Evolutionary conservation across 73 alveolate species (phyloP), one percentile per base, ranked within the genome.

Genomic region (Paramecium octaurelia): DNA sequence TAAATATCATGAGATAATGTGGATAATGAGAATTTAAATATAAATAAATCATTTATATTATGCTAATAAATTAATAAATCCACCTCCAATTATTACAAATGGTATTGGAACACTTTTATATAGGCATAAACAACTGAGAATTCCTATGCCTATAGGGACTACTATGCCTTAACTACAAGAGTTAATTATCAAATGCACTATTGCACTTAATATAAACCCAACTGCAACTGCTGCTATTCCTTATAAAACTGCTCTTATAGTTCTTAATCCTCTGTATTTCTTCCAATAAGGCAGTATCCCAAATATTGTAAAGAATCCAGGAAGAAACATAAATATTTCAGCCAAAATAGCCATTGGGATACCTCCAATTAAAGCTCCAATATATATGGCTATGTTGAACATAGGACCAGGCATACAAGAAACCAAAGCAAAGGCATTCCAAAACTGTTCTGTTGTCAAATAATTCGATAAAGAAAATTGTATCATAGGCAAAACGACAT

Each of bases 331-430:
- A 48, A 40, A 80, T 21, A 80, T 42, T 46, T 46, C 70, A 2
- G 76, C 75, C 48, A 80, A 44, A 40, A 80, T 31, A 23, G 91
- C 91, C n/a, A 80, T 21, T n/a, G 91, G 91, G 8, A 80, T 80
- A 8, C 91, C 91, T 11, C 91, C 91, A 0, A 80, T 44, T 18
- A 80, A 24, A 2, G 91, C 91, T 80, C 91, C 91, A 3, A 80
- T 23, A 7, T 80, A 80, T 10, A 80, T 46, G 1, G 91, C 70
- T 10, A 80, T 80, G 27, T 48, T 80, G 36, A 80, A 80, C 91
- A 80, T 80, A 21, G 91, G 91, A 3, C 91, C 91, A 20, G 91
- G 91, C 91, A 80, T 80, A 48, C 91, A 80, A 1, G 91, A 80
- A 23, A 80, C 91, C 18, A 80, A 46, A 8, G 91, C 91, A 80